Evolutionary conservation across 2,329 filamentous ascomycete genomes (phyloP).

Genomic region (Hypoxylon sp.): DNA sequence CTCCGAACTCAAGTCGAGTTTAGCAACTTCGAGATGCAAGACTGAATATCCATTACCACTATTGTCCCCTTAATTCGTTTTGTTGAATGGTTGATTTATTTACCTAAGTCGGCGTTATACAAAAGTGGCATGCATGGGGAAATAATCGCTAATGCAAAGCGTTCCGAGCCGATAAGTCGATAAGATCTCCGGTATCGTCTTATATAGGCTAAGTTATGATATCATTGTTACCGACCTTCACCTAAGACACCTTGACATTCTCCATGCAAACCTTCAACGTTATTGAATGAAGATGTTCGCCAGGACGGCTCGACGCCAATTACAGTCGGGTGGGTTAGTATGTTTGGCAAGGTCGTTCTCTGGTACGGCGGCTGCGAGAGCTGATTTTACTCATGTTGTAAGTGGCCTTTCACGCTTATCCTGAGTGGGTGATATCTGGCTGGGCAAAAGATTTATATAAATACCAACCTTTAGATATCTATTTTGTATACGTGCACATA

Average conservation of each 20-base stretch:
- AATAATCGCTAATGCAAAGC: conserved; percentile 17
- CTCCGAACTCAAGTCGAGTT: too few species aligned
- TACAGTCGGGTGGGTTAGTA: neutral
- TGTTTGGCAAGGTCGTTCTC: conserved; percentile 46
- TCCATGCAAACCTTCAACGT: neutral
- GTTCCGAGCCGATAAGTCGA: conserved; percentile 18
- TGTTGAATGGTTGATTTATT: neutral
- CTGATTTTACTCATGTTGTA: conserved; percentile 56
- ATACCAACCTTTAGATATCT: neutral
- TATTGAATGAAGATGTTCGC: conserved; percentile 34
- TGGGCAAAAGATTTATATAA: neutral
- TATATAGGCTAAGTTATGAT: conserved; percentile 19
- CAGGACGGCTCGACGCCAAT: conserved; percentile 24
- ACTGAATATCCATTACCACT: neutral
- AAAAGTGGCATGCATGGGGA: neutral
- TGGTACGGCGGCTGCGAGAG: conserved; percentile 46
- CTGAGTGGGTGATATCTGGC: neutral
- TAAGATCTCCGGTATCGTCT: conserved; percentile 15
- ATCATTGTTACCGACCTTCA: conserved; percentile 17
- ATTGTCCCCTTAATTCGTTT: neutral
- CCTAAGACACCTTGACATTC: neutral
- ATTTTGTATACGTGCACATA: neutral
- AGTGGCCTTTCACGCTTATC: conserved; percentile 32
- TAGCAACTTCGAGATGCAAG: too few species aligned
- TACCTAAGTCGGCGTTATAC: neutral